Percentiles rank a stretch among this genome's conserved stretches.
These are phyloP conservation scores for Monosiga brevicollis DNA, from an alignment of 78 protist genomes.

Conservation along the genomic window DNA sequence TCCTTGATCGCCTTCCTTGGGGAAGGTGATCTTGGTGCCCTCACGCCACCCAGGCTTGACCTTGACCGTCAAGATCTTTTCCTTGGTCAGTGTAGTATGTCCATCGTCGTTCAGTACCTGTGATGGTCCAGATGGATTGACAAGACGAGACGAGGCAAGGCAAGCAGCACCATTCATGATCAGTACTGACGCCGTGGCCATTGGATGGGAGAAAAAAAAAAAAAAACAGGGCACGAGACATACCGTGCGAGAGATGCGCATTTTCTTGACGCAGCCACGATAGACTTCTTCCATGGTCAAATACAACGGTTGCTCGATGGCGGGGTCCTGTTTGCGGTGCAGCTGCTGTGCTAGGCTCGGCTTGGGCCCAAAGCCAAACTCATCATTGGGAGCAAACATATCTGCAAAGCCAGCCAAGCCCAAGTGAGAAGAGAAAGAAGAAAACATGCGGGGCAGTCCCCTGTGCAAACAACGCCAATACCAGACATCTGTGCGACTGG, in stretches of 20 bases:
- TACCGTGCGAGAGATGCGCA: constrained; percentile 23
- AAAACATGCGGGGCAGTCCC: too few species aligned
- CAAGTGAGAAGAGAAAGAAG: too few species aligned
- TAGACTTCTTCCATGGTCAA: constrained; percentile 23
- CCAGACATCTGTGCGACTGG: too few species aligned
- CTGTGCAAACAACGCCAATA: too few species aligned
- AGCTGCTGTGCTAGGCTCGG: too few species aligned
- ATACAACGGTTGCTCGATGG: not conserved
- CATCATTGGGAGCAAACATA: too few species aligned
- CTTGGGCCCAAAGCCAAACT: too few species aligned
- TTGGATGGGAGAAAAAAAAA: not conserved
- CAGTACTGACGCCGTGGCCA: not conserved
- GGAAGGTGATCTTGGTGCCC: constrained; percentile 41
- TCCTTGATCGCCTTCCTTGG: constrained; percentile 39
- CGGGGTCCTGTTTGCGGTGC: not conserved
- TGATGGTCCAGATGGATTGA: too few species aligned
- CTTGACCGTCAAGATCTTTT: constrained; percentile 18
- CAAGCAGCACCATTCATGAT: not conserved
- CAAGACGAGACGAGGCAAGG: not conserved
- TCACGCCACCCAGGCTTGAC: constrained; percentile 46
- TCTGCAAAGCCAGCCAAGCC: too few species aligned
- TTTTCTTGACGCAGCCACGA: constrained; percentile 10
- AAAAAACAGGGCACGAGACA: not conserved
- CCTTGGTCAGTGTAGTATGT: constrained; percentile 2
- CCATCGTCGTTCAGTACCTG: not conserved